Evolutionary conservation across 441 rosid species (phyloP).

Genomic region (Pelargonium exstipulatum): DNA sequence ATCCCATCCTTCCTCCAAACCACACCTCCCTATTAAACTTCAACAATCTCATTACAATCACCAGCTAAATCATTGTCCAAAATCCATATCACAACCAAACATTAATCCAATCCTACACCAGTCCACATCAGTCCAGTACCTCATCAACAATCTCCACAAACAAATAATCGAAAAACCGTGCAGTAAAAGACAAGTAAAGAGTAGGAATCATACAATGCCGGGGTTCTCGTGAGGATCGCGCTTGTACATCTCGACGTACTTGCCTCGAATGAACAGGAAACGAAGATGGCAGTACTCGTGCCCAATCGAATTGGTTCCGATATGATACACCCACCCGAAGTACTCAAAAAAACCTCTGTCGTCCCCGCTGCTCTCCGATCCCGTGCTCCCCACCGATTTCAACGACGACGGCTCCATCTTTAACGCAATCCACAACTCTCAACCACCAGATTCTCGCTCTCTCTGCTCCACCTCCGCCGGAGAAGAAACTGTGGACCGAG

Average conservation of each 20-base stretch:
- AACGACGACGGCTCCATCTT: slow-evolving; percentile 9
- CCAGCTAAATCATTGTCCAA: neutral
- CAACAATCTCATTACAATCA: neutral
- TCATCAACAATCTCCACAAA: no score
- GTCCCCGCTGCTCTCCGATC: slow-evolving; percentile 20
- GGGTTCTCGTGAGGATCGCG: slow-evolving; percentile 23
- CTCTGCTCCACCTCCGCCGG: no score
- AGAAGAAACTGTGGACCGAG: no score
- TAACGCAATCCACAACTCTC: neutral
- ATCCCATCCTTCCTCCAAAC: neutral
- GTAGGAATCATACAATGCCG: slow-evolving; percentile 16
- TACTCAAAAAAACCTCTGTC: slow-evolving; percentile 14
- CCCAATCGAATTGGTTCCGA: slow-evolving; percentile 19
- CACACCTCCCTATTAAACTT: neutral
- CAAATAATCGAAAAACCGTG: no score
- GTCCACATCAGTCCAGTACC: no score
- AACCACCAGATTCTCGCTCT: no score
- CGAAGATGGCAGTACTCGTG: slow-evolving; percentile 21
- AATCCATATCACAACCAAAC: neutral
- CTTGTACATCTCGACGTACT: slow-evolving; percentile 22
- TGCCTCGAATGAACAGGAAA: slow-evolving; percentile 21
- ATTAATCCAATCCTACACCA: neutral
- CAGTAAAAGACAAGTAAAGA: neutral
- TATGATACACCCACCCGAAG: slow-evolving; percentile 25
- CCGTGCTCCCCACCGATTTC: slow-evolving; percentile 4